These are phyloP conservation scores for Geotrichum reessii DNA, from an alignment of 1,139 yeast genomes.

Conservation along the genomic window DNA sequence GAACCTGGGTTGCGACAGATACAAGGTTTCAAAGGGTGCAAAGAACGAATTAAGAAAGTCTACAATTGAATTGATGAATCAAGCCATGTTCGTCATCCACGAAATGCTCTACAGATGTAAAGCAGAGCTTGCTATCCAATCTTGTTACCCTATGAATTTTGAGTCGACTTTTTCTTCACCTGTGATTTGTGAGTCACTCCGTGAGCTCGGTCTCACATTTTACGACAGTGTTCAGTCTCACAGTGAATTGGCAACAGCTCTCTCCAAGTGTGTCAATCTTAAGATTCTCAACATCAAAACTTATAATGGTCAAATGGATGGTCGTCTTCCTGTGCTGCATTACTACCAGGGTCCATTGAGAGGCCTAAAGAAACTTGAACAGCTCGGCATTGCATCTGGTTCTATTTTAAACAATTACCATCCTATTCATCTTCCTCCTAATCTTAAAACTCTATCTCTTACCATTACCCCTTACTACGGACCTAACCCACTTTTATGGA, in stretches of 20 bases:
- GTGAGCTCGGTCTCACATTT: slow-evolving; percentile 17
- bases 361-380: slow-evolving; percentile 14
- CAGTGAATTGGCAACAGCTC: slow-evolving; percentile 15
- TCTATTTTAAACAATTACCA: slow-evolving; percentile 16
- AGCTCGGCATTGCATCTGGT: slow-evolving; percentile 17
- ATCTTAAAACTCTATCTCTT: slow-evolving; percentile 14
- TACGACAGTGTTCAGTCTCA: slow-evolving; percentile 17
- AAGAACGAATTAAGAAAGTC: slow-evolving; percentile 6
- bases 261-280: slow-evolving; percentile 13
- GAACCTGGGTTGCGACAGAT: slow-evolving; percentile 17
- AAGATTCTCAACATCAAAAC: slow-evolving; percentile 19
- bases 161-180: slow-evolving; percentile 16
- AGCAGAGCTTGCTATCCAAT: slow-evolving; percentile 16
- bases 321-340: slow-evolving; percentile 17
- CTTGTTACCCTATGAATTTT: slow-evolving; percentile 17
- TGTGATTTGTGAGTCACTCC: slow-evolving; percentile 11
- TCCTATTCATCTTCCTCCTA: slow-evolving; percentile 16
- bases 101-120: slow-evolving; percentile 16
- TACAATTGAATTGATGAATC: slow-evolving; percentile 14
- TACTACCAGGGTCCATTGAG: slow-evolving; percentile 17
- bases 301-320: slow-evolving; percentile 15
- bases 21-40: slow-evolving; percentile 17
- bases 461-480: slow-evolving; percentile 18
- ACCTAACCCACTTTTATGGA: slow-evolving; percentile 15
- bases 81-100: slow-evolving; percentile 15